Base-by-base conservation (phyloP, 2,329 filamentous ascomycete genomes). In the Penicillium brasilianum region DNA sequence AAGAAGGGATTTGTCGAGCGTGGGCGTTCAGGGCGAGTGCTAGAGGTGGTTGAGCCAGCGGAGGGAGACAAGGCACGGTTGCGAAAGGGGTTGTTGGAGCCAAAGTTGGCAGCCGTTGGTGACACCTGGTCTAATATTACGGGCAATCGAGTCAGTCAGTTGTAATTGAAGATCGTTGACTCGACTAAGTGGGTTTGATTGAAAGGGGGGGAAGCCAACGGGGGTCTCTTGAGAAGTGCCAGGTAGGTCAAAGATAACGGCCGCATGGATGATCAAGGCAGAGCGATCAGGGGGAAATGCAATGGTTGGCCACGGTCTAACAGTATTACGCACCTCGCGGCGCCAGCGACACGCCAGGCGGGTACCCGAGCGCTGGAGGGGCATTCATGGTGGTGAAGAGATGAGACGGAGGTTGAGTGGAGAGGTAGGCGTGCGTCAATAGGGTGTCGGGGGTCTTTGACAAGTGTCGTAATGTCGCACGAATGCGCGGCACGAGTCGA, bases 1-100 rank as follows among this genome's bases (percentile, higher is more conserved):
- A 89, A 77, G 70, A 89, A 89, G 28, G 87, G 87, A 68, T 89
- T 89, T 49, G 83, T 85, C 55, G 86, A 87, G 58, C 80, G 77
- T 49, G 83, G 84, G 65, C 83, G 81, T 63, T 81, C 74, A 58
- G 78, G 74, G 44, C 68, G 73, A 57, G 64, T 60, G 32, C 59
- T 73, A 50, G 69, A 68, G 55, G 69, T 68, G 55, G 70, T 71
- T 56, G 74, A 72, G 49, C 69, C 67, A 51, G 67, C 69, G 4
- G 76, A 65, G 16, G 77, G 78, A 36, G 79, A 81, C 44, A 78
- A 64, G 18, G 80, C 74, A 58, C 79, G 79, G 64, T 82, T 83
- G 67, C 81, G 76, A 61, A 83, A 83, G 13, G 81, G 81, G 60
- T 83, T 83, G 63, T 83, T 83, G 41, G 81, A 83, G 34, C 69